These are phyloP conservation scores for Elongisporangium prolatum DNA, from an alignment of 352 stramenopile species.

Conservation along the genomic window DNA sequence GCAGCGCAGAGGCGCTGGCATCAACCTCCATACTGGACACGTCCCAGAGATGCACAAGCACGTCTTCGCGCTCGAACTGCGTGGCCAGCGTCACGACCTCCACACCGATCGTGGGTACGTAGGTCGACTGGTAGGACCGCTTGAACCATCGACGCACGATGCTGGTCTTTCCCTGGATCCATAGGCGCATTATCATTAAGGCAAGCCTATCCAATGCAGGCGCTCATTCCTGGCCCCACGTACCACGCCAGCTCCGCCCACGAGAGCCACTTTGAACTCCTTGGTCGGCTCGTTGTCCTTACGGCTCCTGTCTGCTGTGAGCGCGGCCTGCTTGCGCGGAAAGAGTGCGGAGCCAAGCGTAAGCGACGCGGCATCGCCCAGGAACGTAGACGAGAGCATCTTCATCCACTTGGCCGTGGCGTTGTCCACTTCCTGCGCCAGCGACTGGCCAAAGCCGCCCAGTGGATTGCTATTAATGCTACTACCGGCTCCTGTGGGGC, in stretches of 20 bases:
- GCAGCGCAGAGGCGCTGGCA: constrained; percentile 45
- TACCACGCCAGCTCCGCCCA: constrained; percentile 72
- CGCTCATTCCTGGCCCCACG: background rate
- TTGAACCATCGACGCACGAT: constrained; percentile 76
- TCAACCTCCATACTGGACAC: constrained; percentile 75
- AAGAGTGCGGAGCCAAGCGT: constrained; percentile 30
- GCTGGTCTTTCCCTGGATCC: constrained; percentile 67
- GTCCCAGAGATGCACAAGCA: constrained; percentile 75
- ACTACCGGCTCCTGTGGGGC: background rate
- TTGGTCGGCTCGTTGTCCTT: constrained; percentile 37
- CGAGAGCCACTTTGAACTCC: constrained; percentile 80
- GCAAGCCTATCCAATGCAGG: background rate
- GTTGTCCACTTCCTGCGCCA: constrained; percentile 29
- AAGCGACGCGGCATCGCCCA: constrained; percentile 28
- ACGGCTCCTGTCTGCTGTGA: constrained; percentile 18
- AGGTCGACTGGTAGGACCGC: constrained; percentile 61
- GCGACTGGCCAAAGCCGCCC: constrained; percentile 13
- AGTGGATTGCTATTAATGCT: constrained; percentile 1
- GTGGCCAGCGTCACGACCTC: constrained; percentile 57
- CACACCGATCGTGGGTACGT: constrained; percentile 76
- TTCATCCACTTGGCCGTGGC: constrained; percentile 73
- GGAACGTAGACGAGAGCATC: constrained; percentile 78
- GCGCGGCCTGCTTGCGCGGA: constrained; percentile 19
- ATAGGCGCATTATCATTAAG: background rate
- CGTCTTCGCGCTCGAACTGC: constrained; percentile 30